These are phyloP conservation scores for Hypoxylon lienhwacheense DNA, from an alignment of 495 filamentous ascomycete species.

Conservation along the genomic window DNA sequence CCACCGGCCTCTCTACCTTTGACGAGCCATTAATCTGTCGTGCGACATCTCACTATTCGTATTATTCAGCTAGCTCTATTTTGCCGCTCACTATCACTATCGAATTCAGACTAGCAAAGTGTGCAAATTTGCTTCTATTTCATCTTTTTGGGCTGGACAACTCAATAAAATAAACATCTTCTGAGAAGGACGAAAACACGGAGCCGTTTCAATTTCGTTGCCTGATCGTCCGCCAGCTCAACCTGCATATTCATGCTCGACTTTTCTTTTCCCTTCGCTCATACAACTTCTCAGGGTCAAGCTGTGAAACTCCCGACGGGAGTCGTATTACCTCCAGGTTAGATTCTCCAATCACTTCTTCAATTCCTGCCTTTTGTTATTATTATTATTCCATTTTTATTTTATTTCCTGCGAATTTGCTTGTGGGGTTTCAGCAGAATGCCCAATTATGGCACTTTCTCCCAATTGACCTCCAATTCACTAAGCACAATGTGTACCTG, in stretches of 20 bases:
- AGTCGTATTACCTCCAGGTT: conserved; percentile 31
- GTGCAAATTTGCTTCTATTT: no score
- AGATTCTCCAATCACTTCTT: conserved; percentile 21
- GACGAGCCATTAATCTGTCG: conserved; percentile 36
- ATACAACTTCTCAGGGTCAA: conserved; percentile 18
- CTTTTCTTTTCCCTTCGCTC: conserved; percentile 11
- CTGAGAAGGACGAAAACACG: conserved; percentile 24
- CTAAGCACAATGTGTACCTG: conserved; percentile 4
- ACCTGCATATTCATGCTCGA: conserved; percentile 33
- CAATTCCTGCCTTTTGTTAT: neutral
- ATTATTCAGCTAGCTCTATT: no score
- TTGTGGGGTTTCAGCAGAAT: conserved; percentile 10
- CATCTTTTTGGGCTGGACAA: neutral
- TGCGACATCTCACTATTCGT: conserved; percentile 26
- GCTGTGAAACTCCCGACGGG: conserved; percentile 40
- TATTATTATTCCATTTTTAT: no score
- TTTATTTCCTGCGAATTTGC: conserved; percentile 10
- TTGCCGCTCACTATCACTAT: neutral
- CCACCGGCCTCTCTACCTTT: no score
- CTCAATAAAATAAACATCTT: conserved; percentile 22
- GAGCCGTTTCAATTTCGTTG: conserved; percentile 20
- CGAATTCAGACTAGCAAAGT: conserved; percentile 3
- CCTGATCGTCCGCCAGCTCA: conserved; percentile 32
- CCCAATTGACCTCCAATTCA: conserved; percentile 17
- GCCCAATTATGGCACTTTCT: conserved; percentile 4